Evolutionary conservation across 179 eudicot genomes (phyloP), one percentile per base, ranked within the genome.

Genomic region (Carnegiea gigantea): DNA sequence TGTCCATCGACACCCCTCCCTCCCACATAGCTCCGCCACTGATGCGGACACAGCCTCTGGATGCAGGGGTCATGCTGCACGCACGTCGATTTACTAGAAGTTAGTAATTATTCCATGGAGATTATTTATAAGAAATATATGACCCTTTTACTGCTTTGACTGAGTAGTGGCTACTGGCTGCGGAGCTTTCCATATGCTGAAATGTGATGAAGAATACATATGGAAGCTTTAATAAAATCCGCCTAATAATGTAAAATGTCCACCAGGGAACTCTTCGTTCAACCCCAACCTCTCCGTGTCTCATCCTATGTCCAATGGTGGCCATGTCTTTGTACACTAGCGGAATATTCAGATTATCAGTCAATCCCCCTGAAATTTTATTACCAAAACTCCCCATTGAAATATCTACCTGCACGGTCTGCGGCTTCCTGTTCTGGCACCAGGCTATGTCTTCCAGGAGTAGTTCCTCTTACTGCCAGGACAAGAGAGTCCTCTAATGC

Each of bases 241-340:
- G 43, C 43, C 73, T 78, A 54, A 78, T 54, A 73, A 60, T 36
- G 8, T 40, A 5, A 18, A 4, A 49, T 81, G 74, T 75, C 28
- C 44, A 75, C 36, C 84, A 85, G 87, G 81, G 80, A 76, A 15
- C 62, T 72, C 64, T 75, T 84, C 46, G 24, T 73, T 62, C 84
- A 77, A 36, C 60, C 79, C 73, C 78, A 73, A 24, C 48, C 77
- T 73, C 68, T 81, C 43, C 77, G 30, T 62, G 38, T 67, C 59
- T 33, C 78, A 21, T 46, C 82, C 40, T 75, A 46, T 76, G 70
- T 79, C 72, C 75, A 75, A 57, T 38, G 44, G 53, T 82, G 85
- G 75, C 91, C 89, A 48, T 75, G 49, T 79, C 59, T 81, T 76
- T 84, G 76, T 72, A 78, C 78, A 49, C 33, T 81, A 75, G 78